Base-by-base conservation (phyloP, 108 stramenopile genomes). In the Stephanodiscus minutulus region DNA sequence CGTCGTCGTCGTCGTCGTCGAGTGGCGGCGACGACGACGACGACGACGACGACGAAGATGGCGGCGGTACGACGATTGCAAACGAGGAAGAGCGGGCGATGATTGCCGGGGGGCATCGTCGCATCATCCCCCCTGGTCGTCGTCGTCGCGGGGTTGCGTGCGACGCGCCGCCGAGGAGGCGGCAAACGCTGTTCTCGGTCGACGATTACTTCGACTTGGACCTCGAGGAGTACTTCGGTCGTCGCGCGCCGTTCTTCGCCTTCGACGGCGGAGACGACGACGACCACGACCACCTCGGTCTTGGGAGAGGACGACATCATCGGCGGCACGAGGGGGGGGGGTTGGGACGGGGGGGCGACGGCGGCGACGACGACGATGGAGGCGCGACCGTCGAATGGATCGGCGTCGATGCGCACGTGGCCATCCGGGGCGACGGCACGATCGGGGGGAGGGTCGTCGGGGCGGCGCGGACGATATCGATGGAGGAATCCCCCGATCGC, bases 141-240 rank as follows among this genome's bases (percentile, higher is more conserved):
- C n/a, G n/a, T n/a, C n/a, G n/a, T n/a, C n/a, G n/a, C n/a, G n/a
- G n/a, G n/a, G n/a, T n/a, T n/a, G n/a, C n/a, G n/a, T 5, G 5
- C 31, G 31, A 33, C 31, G 53, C 49, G 46, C 68, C 68, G 10
- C 76, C 81, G 15, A 47, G n/a, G n/a, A n/a, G n/a, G n/a, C n/a
- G 21, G 27, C 74, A 83, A 60, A 61, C 69, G 24, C 67, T 85
- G 50, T 63, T 83, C 52, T 22, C 52, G 57, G 68, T 69, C 36
- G 25, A 77, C 37, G 79, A 85, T 44, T 81, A 81, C 59, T 83
- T 84, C 64, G 58, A 72, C 58, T 33, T 82, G 27, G 77, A 87
- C 81, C 24, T 87, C 12, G 36, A 73, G n/a, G 72, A 80, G 20
- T 82, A 81, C 48, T 85, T 86, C 83, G 76, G n/a, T n/a, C 73